Base-by-base conservation (phyloP, 768 basidiomycete genomes). In the Lactarius akahatsu region DNA sequence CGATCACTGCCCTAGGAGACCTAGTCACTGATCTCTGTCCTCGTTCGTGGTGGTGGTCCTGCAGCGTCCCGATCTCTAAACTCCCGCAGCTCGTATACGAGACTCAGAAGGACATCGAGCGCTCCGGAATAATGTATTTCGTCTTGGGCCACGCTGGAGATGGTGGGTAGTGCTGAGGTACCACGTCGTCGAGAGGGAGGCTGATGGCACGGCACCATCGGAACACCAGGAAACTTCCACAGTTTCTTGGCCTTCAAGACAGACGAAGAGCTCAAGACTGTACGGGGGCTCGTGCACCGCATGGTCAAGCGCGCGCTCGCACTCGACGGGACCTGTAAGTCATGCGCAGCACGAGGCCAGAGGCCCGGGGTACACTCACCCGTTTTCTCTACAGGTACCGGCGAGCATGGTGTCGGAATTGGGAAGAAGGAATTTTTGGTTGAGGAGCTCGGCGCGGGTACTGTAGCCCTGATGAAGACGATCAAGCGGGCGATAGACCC, bases 331-430 rank as follows among this genome's bases (percentile, higher is more conserved):
- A 90, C 90, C 52, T 91, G 89, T 88, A 67, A 32, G 26, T 15
- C 55, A n/a, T 47, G 26, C n/a, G 8, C 15, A 5, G 16, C 15
- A 15, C 16, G 1, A 18, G 40, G 40, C 40, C 15, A 6, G 32
- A 32, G 15, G 16, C 40, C 16, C 0, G 16, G 23, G 20, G n/a
- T 43, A 13, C 34, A 32, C 55, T 63, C 32, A 26, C 23, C n/a
- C 59, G 26, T 70, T 18, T 18, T 16, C 0, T 36, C 36, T 38
- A 38, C 54, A 88, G 32, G 86, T 70, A 89, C 87, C 0, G 91
- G 91, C 3, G 93, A 95, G 71, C 93, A 95, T 72, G 32, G 93
- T 2, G 90, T 95, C 9, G 93, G 93, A 0, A 79, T 94, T 15
- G 92, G 92, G 6, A 36, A 36, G 36, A 95, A 84, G 65, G 81